Base-by-base conservation (phyloP, 345 rosid species). In the Diplotaxis tenuifolia region DNA sequence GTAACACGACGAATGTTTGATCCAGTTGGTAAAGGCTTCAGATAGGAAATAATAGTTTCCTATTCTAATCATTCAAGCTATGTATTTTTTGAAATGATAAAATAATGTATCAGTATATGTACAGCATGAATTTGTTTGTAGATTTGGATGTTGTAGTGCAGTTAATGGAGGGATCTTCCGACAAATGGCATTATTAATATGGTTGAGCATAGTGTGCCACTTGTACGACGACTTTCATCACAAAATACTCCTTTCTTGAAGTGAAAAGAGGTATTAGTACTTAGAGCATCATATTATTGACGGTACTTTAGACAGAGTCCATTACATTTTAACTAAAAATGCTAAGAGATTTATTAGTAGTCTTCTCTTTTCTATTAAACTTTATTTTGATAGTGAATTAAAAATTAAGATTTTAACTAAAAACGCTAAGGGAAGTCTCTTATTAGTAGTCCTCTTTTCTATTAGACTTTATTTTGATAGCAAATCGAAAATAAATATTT, bases 131-230 rank as follows among this genome's bases (percentile, higher is more conserved):
- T 29, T 29, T 29, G 32, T 29, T 7, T 16, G 9, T 34, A 25
- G 72, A 65, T 72, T 36, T 63, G 45, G 21, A 40, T 23, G 59
- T 25, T 38, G 42, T 9, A 10, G 38, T 11, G 45, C 19, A 55
- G 22, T 27, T 7, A 42, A 64, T 20, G 65, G 29, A 55, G 2
- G 70, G 58, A 49, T 42, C 59, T 73, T 57, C 65, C 77, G n/a
- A 55, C 65, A 56, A 56, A 56, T 65, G 71, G 65, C 23, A 59
- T 18, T 67, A 52, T 60, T 47, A 27, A 36, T 75, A 75, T 68
- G 73, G 68, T 61, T 68, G 68, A 34, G 68, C 55, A 67, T 74
- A 75, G 62, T 75, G 68, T 52, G 63, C 68, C 68, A 67, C 47
- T 49, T 67, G 55, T 57, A 74, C 55, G 62, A 38, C 73, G 31